Percentiles rank a stretch among this genome's conserved stretches.
phyloP scores from a whole-genome alignment of 2,329 filamentous ascomycete species.

The Aspergillus tanneri region DNA sequence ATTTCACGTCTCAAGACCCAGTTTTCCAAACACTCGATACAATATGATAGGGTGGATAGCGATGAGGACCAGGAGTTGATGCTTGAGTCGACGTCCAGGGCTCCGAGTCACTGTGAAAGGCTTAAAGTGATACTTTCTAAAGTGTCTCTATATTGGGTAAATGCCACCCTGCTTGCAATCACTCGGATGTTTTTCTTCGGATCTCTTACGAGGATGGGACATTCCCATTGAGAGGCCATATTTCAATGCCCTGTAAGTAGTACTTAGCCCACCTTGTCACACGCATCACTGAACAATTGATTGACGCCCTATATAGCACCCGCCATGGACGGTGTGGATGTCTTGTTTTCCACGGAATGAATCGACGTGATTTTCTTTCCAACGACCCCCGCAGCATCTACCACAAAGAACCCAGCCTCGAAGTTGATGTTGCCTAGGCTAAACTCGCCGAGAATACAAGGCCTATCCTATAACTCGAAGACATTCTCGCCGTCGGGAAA shows the following conservation, averaged over 20 bases:
- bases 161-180: neutral
- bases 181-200: neutral
- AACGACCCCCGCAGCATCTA: constrained; percentile 3
- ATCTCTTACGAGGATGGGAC: neutral
- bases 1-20: neutral
- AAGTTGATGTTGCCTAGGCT: constrained; percentile 6
- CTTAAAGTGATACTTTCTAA: neutral
- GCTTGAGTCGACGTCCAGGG: neutral
- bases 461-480: constrained; percentile 2
- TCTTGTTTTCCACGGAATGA: neutral
- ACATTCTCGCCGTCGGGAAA: constrained; percentile 1
- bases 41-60: neutral
- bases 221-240: neutral
- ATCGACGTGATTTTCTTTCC: neutral
- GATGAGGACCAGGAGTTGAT: neutral
- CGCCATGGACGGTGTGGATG: neutral
- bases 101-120: neutral
- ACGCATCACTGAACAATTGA: neutral
- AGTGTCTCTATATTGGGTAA: neutral
- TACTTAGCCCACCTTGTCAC: neutral
- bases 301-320: neutral
- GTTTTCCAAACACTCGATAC: neutral
- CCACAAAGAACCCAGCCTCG: constrained; percentile 4
- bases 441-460: constrained; percentile 2
- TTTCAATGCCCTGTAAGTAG: neutral